Evolutionary conservation across 129 eudicot genomes (phyloP), one percentile per base, ranked within the genome.

Genomic region (Pittosporum tobira): DNA sequence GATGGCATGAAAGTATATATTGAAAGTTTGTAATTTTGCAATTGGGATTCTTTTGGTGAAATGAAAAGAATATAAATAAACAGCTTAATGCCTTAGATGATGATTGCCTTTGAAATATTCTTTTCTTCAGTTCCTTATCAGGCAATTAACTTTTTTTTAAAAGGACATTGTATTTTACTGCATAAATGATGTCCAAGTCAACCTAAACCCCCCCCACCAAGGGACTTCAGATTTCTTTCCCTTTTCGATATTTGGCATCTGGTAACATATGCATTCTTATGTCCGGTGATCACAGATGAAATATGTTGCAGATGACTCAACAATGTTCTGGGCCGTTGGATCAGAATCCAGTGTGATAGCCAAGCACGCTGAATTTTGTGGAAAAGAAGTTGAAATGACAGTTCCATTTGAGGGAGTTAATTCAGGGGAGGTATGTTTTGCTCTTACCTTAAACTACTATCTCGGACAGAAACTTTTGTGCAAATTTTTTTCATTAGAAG

Each of bases 271-370:
- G 20, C 19, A 6, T 22, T 31, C 12, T 56, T 55, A 4, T 65
- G 15, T 24, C 37, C 7, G 28, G 40, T 30, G 66, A 61, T 14
- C 70, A 69, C 87, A 89, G 97, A 57, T 89, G 63, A 81, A 81
- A 69, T 91, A 91, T 62, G 85, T 73, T 69, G 65, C 70, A 24
- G 96, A 91, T 74, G 99, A 81, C 71, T 86, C 99, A 3, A 91
- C 99, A n/a, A 81, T 87, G 73, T 91, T 80, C 77, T 91, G 99
- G 99, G 99, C 99, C 15, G 57, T 79, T 48, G 99, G 99, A 56
- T 59, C 76, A 28, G 80, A 91, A 34, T 83, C 85, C 42, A 36
- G 88, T 25, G 87, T 83, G 68, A 83, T 91, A 69, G 94, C 84
- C 18, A 50, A 77, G 69, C 91, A 73, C 57, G 88, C 94, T 14